Conservation (phyloP, 257 asterid genomes). For the Haberlea rhodopensis region DNA sequence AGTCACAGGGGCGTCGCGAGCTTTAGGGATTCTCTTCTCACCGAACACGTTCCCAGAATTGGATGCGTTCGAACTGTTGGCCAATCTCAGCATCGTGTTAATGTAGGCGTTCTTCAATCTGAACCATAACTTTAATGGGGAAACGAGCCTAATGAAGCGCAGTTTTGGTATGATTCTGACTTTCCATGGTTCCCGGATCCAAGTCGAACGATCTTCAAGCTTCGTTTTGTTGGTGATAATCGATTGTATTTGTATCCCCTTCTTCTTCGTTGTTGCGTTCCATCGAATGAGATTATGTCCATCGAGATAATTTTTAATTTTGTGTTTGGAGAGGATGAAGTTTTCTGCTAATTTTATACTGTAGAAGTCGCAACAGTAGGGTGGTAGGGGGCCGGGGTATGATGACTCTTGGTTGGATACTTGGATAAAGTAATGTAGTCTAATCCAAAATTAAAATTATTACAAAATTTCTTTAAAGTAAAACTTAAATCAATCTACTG, state of each 20-base stretch:
- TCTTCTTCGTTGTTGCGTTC: conserved; percentile 33
- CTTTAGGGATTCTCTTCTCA: conserved; percentile 36
- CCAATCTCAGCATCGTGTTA: conserved; percentile 50
- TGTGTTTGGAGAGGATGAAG: not conserved
- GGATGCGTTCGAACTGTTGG: conserved; percentile 21
- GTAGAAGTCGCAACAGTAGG: not conserved
- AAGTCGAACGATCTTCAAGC: conserved; percentile 29
- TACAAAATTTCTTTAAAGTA: too few species aligned
- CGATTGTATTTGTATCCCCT: conserved; percentile 54
- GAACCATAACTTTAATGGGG: conserved; percentile 45
- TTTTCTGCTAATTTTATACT: not conserved
- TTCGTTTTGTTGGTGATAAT: conserved; percentile 27
- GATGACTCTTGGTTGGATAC: too few species aligned
- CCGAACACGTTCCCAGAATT: conserved; percentile 31
- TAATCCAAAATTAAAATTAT: too few species aligned
- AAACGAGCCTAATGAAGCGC: conserved; percentile 33
- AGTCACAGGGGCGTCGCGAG: conserved; percentile 22
- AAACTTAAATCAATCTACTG: too few species aligned
- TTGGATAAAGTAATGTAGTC: too few species aligned
- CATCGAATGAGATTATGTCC: conserved; percentile 28
- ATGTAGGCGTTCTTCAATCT: conserved; percentile 43
- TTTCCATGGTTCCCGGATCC: conserved; percentile 45
- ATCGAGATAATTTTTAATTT: conserved; percentile 2
- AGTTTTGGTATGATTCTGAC: conserved; percentile 41
- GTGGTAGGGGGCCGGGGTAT: too few species aligned